phyloP scores from a whole-genome alignment of 495 filamentous ascomycete species.

The Xylaria telfairii region DNA sequence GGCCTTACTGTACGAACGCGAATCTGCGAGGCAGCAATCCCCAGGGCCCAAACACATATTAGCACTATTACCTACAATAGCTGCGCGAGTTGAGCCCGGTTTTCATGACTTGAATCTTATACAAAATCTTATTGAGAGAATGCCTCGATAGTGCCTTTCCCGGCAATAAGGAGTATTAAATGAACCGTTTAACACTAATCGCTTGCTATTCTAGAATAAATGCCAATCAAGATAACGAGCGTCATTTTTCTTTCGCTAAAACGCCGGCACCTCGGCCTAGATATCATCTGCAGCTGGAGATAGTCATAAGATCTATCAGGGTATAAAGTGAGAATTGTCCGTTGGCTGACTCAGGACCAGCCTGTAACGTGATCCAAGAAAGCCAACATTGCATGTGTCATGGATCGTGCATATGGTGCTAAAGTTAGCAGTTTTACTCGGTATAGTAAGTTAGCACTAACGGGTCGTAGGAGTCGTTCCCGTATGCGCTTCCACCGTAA shows the following conservation, averaged over 20 bases:
- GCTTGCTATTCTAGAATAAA: background rate
- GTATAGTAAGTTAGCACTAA: conserved; percentile 35
- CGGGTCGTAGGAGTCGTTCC: conserved; percentile 50
- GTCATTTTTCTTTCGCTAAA: background rate
- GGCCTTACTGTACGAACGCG: too few relatives aligned
- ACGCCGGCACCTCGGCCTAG: background rate
- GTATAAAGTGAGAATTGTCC: background rate
- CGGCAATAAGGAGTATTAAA: background rate
- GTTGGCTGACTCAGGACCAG: background rate
- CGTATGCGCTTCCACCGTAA: conserved; percentile 56
- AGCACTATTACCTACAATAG: background rate
- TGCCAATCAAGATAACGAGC: background rate
- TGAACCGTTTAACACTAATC: background rate
- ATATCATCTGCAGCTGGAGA: background rate
- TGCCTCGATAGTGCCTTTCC: background rate
- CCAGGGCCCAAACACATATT: too few relatives aligned
- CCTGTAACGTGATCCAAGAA: background rate
- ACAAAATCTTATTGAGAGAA: background rate
- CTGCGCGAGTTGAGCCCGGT: background rate
- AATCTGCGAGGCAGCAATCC: too few relatives aligned
- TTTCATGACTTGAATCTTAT: background rate
- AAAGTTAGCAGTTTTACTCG: conserved; percentile 1
- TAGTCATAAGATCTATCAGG: background rate
- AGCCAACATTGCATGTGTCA: background rate
- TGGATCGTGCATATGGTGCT: conserved; percentile 1